Evolutionary conservation across 176 grass and related monocot species (phyloP).

Genomic region (Echinochloa phyllopogon): DNA sequence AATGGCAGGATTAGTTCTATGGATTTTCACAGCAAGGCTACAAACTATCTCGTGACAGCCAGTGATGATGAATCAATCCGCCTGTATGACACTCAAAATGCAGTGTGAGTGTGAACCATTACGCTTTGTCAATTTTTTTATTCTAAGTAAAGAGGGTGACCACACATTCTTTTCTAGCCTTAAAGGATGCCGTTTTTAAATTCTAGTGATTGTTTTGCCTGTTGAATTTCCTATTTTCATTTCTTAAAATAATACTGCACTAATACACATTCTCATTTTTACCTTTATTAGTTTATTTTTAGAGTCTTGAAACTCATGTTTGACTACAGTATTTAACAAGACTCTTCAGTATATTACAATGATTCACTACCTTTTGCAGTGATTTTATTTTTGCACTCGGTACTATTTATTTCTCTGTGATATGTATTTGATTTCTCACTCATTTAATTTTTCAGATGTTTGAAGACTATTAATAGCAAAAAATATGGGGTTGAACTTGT

Average conservation of each 20-base stretch:
- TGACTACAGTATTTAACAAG: background rate
- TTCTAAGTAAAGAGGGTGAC: background rate
- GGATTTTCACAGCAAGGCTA: slow-evolving; percentile 88
- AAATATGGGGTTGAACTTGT: slow-evolving; percentile 98
- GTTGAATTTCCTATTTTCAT: background rate
- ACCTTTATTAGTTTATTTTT: slow-evolving; percentile 2
- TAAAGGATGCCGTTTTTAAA: background rate
- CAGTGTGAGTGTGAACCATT: slow-evolving; percentile 58
- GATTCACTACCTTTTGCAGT: background rate
- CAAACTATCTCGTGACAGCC: slow-evolving; percentile 90
- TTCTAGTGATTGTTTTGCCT: background rate
- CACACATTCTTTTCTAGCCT: background rate
- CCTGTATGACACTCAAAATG: slow-evolving; percentile 93
- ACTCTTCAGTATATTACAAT: background rate
- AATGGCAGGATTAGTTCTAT: slow-evolving; percentile 98
- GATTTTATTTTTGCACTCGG: slow-evolving; percentile 6
- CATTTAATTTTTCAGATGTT: slow-evolving; percentile 61
- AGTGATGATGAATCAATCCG: slow-evolving; percentile 98
- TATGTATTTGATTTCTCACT: slow-evolving; percentile 42
- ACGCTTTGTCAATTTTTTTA: slow-evolving; percentile 14
- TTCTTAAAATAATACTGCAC: background rate
- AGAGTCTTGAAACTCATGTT: background rate
- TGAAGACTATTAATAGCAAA: slow-evolving; percentile 99
- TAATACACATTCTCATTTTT: slow-evolving; percentile 1
- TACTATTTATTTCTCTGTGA: slow-evolving; percentile 6